Evolutionary conservation across 1,284 basidiomycete species (phyloP).

Genomic region (Takashimella tepidaria): DNA sequence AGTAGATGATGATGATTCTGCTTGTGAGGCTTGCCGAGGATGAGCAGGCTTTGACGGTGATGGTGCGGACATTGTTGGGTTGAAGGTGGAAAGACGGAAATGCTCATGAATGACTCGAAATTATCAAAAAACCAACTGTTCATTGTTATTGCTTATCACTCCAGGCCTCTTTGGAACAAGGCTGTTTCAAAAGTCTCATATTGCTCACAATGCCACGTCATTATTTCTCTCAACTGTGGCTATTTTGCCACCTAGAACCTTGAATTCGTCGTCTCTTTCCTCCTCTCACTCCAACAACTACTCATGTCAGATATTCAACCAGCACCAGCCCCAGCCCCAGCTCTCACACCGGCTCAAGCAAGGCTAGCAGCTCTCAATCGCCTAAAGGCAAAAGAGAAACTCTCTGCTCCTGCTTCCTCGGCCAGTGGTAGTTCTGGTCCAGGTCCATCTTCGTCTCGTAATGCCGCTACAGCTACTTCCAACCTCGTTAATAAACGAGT

Average conservation of each 20-base stretch:
- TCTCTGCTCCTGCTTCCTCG: conserved; percentile 11
- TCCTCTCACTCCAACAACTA: neutral
- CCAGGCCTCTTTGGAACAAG: neutral
- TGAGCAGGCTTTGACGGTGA: neutral
- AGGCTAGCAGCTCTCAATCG: conserved; percentile 46
- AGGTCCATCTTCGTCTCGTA: conserved; percentile 3
- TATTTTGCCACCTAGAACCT: no score
- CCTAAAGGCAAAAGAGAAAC: conserved; percentile 43
- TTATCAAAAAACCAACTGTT: neutral
- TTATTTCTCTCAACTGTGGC: no score
- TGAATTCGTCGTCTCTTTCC: no score
- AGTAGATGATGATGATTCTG: neutral
- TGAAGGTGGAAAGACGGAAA: neutral
- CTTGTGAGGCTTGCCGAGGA: neutral
- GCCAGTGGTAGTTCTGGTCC: no score
- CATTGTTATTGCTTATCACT: neutral
- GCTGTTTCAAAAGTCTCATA: neutral
- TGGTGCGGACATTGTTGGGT: neutral
- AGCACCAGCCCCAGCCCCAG: no score
- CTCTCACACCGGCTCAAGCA: conserved; percentile 36
- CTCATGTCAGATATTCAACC: neutral
- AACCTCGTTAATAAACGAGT: conserved; percentile 30
- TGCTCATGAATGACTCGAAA: neutral
- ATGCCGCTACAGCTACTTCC: neutral
- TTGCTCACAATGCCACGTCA: neutral